These are phyloP conservation scores for Taxillus chinensis DNA, from an alignment of 164 flowering plant genomes.

Conservation along the genomic window DNA sequence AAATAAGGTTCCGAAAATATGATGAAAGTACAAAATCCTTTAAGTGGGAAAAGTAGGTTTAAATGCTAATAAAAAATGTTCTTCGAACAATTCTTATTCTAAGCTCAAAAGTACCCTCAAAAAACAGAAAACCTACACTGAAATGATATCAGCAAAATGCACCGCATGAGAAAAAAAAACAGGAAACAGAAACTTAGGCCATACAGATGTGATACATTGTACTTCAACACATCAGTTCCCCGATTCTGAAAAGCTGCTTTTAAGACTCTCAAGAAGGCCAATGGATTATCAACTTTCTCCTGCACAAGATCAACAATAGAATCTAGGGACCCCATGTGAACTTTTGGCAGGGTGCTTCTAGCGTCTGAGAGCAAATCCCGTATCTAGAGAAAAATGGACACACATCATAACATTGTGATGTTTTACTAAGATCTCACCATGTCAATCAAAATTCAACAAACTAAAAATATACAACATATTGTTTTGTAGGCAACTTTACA, in stretches of 20 bases:
- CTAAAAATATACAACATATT: neutral
- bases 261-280: conserved; percentile 64
- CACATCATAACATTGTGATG: conserved; percentile 5
- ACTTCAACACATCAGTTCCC: conserved; percentile 45
- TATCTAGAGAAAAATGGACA: conserved; percentile 30
- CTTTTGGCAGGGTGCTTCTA: conserved; percentile 33
- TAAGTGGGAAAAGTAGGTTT: neutral
- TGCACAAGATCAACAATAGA: conserved; percentile 56
- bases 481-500: neutral
- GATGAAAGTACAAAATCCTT: no score
- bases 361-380: conserved; percentile 66
- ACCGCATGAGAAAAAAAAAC: conserved; percentile 1
- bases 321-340: conserved; percentile 46
- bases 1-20: no score
- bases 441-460: neutral
- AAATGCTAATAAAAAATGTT: no score
- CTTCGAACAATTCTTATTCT: no score
- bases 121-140: neutral
- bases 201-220: conserved; percentile 84
- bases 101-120: neutral
- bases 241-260: conserved; percentile 59
- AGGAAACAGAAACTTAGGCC: conserved; percentile 15
- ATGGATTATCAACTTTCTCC: conserved; percentile 80
- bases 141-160: neutral
- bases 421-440: neutral